Percentiles rank a stretch among this genome's conserved stretches.
Evolutionary conservation across 2,329 filamentous ascomycete species (phyloP).

Genomic region (Chrysoporthe cubensis): DNA sequence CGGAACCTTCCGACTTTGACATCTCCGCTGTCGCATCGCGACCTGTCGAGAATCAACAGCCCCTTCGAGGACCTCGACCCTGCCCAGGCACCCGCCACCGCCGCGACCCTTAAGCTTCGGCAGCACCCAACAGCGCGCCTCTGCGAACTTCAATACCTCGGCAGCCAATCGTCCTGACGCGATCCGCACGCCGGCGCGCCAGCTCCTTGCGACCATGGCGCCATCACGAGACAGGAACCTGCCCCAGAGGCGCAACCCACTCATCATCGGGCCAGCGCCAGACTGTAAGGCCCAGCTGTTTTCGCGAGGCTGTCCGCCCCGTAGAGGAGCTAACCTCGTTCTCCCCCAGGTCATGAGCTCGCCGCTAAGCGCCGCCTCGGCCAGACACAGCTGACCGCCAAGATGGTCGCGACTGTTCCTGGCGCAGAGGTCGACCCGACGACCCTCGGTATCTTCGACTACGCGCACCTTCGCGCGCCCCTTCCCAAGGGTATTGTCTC

Average conservation of each 20-base stretch:
- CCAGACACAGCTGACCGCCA: slow-evolving; percentile 87
- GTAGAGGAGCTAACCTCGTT: slow-evolving; percentile 23
- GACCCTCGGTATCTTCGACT: slow-evolving; percentile 86
- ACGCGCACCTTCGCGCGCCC: slow-evolving; percentile 91
- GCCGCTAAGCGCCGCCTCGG: slow-evolving; percentile 85
- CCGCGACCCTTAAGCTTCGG: neutral
- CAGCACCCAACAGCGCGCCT: neutral
- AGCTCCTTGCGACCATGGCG: slow-evolving; percentile 31
- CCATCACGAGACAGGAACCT: slow-evolving; percentile 29
- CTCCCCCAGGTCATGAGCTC: slow-evolving; percentile 68
- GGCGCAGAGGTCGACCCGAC: slow-evolving; percentile 73
- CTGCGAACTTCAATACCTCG: neutral
- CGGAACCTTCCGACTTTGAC: slow-evolving; percentile 1
- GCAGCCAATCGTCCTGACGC: neutral
- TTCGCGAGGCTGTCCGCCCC: neutral
- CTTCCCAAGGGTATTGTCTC: slow-evolving; percentile 89
- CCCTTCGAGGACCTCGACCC: slow-evolving; percentile 11
- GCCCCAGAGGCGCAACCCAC: slow-evolving; percentile 57
- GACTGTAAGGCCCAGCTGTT: slow-evolving; percentile 45
- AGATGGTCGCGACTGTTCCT: slow-evolving; percentile 73
- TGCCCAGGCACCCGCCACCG: neutral
- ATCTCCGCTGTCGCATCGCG: slow-evolving; percentile 24
- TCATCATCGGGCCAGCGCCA: slow-evolving; percentile 57
- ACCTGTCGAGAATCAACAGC: slow-evolving; percentile 10
- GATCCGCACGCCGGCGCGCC: neutral